These are phyloP conservation scores for Teratosphaeria destructans DNA, from an alignment of 2,329 filamentous ascomycete genomes.

Conservation along the genomic window DNA sequence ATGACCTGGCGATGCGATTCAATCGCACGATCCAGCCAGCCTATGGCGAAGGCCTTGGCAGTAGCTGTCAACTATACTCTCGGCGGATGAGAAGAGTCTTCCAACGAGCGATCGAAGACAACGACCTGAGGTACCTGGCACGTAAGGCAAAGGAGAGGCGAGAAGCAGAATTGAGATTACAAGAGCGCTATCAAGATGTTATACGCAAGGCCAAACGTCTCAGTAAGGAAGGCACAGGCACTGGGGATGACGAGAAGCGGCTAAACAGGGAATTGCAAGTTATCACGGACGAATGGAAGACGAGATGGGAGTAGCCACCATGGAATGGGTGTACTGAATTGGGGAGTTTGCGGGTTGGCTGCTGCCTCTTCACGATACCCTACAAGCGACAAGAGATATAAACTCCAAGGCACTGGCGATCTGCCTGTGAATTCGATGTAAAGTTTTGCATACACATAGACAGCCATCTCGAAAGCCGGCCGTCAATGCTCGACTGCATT, in stretches of 20 bases:
- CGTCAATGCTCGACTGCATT: too few relatives aligned
- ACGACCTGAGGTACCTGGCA: constrained; percentile 58
- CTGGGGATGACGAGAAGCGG: constrained; percentile 43
- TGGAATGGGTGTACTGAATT: not conserved
- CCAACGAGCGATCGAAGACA: constrained; percentile 50
- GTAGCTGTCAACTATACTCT: constrained; percentile 70
- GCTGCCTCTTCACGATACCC: not conserved
- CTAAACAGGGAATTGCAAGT: constrained; percentile 43
- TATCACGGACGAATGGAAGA: constrained; percentile 42
- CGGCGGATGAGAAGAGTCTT: constrained; percentile 68
- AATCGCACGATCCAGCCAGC: constrained; percentile 50
- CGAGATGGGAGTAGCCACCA: constrained; percentile 35
- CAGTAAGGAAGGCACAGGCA: constrained; percentile 30
- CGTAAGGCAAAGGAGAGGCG: constrained; percentile 48
- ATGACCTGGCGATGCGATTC: constrained; percentile 52
- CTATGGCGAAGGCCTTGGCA: constrained; percentile 37
- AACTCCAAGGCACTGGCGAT: not conserved
- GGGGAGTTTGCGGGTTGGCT: not conserved
- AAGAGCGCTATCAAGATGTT: constrained; percentile 39
- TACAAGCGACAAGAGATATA: not conserved
- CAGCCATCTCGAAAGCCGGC: too few relatives aligned
- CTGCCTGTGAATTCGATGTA: not conserved
- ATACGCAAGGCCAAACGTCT: constrained; percentile 27
- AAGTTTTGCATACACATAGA: too few relatives aligned
- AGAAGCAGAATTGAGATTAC: constrained; percentile 49